Percentiles rank a stretch among this genome's conserved stretches.
phyloP scores from a whole-genome alignment of 768 basidiomycete species.

The Amanita rubescens region DNA sequence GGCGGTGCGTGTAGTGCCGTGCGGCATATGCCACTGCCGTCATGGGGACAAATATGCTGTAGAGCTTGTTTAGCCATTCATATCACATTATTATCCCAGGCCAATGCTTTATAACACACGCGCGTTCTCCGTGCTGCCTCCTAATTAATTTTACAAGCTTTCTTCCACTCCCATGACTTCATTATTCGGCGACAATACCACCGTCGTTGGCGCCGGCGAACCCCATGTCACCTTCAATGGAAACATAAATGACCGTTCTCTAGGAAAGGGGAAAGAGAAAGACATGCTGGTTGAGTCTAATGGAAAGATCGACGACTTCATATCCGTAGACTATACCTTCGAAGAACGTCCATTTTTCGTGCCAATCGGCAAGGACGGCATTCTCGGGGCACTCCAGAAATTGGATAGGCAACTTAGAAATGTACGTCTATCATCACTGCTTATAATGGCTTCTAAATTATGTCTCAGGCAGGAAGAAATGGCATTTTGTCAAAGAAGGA shows the following conservation, averaged over 20 bases:
- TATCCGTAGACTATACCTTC: constrained; percentile 41
- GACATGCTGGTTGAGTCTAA: not conserved
- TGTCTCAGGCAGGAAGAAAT: constrained; percentile 43
- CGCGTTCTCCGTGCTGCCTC: not conserved
- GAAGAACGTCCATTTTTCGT: constrained; percentile 67
- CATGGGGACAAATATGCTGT: too few relatives aligned
- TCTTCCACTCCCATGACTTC: constrained; percentile 2
- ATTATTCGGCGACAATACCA: not conserved
- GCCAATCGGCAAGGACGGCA: constrained; percentile 55
- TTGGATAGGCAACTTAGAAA: constrained; percentile 55
- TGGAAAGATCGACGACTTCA: constrained; percentile 26
- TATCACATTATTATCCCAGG: too few relatives aligned
- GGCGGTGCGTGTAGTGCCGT: not conserved
- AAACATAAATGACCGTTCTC: not conserved
- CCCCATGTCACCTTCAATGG: constrained; percentile 9
- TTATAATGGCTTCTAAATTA: not conserved
- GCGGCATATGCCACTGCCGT: too few relatives aligned
- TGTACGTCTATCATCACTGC: constrained; percentile 25
- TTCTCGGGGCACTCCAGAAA: constrained; percentile 62
- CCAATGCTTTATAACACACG: not conserved
- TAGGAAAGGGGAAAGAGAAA: not conserved
- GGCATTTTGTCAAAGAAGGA: constrained; percentile 60
- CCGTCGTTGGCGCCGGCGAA: not conserved
- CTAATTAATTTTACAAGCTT: too few relatives aligned
- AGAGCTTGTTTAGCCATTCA: too few relatives aligned